Evolutionary conservation across 495 filamentous ascomycete species (phyloP).

Genomic region (Xylaria venustula): DNA sequence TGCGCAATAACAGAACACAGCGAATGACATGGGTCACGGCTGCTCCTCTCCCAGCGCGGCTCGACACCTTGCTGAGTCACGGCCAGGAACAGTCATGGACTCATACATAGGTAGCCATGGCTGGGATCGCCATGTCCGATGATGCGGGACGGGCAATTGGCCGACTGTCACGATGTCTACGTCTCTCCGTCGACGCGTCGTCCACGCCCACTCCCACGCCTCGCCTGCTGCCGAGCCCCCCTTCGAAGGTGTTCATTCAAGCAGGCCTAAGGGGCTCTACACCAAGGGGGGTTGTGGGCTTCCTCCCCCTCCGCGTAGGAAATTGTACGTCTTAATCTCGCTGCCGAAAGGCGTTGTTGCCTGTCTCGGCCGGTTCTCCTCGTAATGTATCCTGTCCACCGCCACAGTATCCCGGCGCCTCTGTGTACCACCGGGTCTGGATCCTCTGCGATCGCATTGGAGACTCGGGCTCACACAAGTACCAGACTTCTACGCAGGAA

Average conservation of each 20-base stretch:
- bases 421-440: not conserved
- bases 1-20: conserved; percentile 42
- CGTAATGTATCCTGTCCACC: not conserved
- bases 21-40: conserved; percentile 30
- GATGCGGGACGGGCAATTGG: not conserved
- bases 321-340: not conserved
- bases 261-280: conserved; percentile 2
- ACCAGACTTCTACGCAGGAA: conserved; percentile 10
- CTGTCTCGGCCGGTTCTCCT: not conserved
- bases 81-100: not conserved
- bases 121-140: conserved; percentile 17
- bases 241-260: conserved; percentile 1
- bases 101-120: not conserved
- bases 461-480: conserved; percentile 1
- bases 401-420: conserved; percentile 1
- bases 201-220: not conserved
- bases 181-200: not conserved
- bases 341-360: not conserved
- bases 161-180: conserved; percentile 5
- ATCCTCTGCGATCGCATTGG: not conserved
- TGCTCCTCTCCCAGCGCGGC: conserved; percentile 12
- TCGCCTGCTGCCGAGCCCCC: not conserved
- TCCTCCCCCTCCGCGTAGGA: not conserved
- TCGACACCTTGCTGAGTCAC: not conserved
- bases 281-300: not conserved